Evolutionary conservation across 768 basidiomycete species (phyloP), one percentile per base, ranked within the genome.

Genomic region (Aureoboletus auriporus): DNA sequence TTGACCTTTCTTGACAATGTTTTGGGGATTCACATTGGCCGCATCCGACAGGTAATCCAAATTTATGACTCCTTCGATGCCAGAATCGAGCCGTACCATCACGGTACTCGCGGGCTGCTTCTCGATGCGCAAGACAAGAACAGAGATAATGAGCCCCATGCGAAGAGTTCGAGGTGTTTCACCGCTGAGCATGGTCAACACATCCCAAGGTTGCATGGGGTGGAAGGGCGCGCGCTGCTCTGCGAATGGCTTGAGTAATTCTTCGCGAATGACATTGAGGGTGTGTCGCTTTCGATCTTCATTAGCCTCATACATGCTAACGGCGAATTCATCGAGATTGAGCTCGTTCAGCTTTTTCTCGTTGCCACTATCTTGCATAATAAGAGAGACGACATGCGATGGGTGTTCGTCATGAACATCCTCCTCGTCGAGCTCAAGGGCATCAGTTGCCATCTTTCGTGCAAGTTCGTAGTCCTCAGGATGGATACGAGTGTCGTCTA

Each of bases 391-490:
- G 8, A 90, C 86, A 56, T 87, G 83, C 2, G 96, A 98, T 26
- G 93, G 89, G 63, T 95, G 89, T 59, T 89, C 83, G 55, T 91
- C 90, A 47, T 89, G 89, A 30, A 93, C 77, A 69, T 99, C 96
- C 66, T 98, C 96, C 60, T 95, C 93, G 56, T 99, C 96, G n/a
- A 92, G 77, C 62, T 97, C 96, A 12, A 98, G 78, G 5, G 95
- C 93, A 67, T 97, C 93, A 16, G 91, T 89, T 33, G 95, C 95
- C 93, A 99, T 96, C 74, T 98, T 97, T 31, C 92, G 84, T 4
- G 96, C 95, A 34, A 98, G 77, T 56, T 97, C 94, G 62, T 98
- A 99, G 69, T 99, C 96, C 64, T 95, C 91, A 6, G 92, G 92
- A 62, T 99, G 96, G 45, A 99, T 91, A 16, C 96, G 89, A 33